Conservation (phyloP, 805 yeast genomes). For the Isabelozyma rhagii region DNA sequence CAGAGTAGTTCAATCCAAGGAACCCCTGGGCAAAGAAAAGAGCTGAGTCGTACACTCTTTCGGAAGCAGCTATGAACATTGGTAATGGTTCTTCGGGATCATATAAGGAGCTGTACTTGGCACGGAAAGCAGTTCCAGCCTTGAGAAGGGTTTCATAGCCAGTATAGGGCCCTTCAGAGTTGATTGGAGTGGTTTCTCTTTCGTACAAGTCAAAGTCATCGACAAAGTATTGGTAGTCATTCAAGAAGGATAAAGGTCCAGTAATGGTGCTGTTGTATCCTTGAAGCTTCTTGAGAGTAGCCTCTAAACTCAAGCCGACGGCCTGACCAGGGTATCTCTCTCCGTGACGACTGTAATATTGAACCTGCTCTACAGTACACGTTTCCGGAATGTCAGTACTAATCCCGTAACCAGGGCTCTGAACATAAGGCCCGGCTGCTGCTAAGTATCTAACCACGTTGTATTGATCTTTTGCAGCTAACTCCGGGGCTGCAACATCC, state of each 20-base stretch:
- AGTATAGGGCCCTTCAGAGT: conserved; percentile 39
- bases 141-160: conserved; percentile 45
- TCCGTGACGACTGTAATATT: conserved; percentile 69
- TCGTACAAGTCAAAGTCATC: conserved; percentile 34
- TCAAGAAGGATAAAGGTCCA: conserved; percentile 49
- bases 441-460: conserved; percentile 48
- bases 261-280: conserved; percentile 16
- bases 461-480: conserved; percentile 36
- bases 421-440: conserved; percentile 53
- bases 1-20: conserved; percentile 37
- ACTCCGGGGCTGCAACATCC: conserved; percentile 31
- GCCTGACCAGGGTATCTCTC: conserved; percentile 53
- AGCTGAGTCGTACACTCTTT: conserved; percentile 53
- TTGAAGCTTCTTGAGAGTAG: conserved; percentile 13
- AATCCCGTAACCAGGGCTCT: conserved; percentile 50
- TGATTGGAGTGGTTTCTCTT: conserved; percentile 46
- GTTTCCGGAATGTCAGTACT: conserved; percentile 41
- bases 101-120: conserved; percentile 44
- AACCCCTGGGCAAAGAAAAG: conserved; percentile 54
- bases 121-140: conserved; percentile 43
- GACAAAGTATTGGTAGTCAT: conserved; percentile 47
- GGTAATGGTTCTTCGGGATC: conserved; percentile 33
- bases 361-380: conserved; percentile 60
- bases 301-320: conserved; percentile 13
- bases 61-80: conserved; percentile 48